phyloP scores from a whole-genome alignment of 139 green algal genomes.

The Penium margaritaceum region DNA sequence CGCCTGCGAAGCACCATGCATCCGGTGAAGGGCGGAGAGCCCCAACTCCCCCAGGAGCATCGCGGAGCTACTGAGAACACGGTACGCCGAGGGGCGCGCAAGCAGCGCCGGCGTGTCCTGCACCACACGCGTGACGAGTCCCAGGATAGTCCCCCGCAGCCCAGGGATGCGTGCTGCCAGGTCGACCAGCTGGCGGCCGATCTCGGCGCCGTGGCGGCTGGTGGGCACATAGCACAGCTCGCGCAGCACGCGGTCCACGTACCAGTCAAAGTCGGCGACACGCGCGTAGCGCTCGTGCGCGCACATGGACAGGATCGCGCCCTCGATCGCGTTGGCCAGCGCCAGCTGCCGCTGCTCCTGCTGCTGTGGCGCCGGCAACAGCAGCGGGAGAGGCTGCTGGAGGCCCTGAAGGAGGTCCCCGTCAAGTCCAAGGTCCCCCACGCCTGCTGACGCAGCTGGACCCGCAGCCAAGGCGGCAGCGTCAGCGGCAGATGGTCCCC shows the following conservation, averaged over 20 bases:
- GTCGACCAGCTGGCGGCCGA: neutral
- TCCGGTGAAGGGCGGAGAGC: neutral
- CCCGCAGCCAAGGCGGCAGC: no score
- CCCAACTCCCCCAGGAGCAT: neutral
- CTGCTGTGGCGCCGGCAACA: conserved; percentile 19
- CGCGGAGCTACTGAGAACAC: neutral
- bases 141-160: no score
- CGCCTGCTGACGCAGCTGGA: no score
- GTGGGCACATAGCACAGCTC: conserved; percentile 39
- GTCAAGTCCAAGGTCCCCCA: no score
- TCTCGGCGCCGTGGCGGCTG: neutral
- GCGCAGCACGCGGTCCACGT: conserved; percentile 40
- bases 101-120: no score
- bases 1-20: no score
- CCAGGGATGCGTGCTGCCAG: neutral
- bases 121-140: neutral
- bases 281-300: conserved; percentile 41
- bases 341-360: conserved; percentile 1
- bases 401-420: no score
- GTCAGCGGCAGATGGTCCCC: no score
- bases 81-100: no score
- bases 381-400: no score
- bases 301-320: conserved; percentile 44
- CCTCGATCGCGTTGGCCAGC: conserved; percentile 43
- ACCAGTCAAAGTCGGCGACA: conserved; percentile 51